A percentile compares a stretch with the other conserved stretches of the same genome.
These are phyloP conservation scores for Dianthus caryophyllus DNA, from an alignment of 148 eudicot species.

Conservation along the genomic window DNA sequence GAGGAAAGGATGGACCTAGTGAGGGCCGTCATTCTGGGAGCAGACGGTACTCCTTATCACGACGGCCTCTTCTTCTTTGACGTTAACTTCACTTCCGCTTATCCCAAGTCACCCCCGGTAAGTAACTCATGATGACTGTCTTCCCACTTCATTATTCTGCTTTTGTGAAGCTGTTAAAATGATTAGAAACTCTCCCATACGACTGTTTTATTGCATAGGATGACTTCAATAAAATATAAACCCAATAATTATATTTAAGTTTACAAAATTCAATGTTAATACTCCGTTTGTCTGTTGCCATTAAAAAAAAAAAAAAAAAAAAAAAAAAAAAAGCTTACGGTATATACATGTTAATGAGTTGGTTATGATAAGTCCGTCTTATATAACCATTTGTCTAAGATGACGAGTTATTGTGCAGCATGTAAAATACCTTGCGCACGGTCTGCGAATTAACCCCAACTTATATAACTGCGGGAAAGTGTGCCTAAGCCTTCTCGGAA, in stretches of 20 bases:
- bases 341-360: no score
- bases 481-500: conserved; percentile 81
- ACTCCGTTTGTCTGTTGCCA: no score
- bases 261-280: no score
- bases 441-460: conserved; percentile 77
- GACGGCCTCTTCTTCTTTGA: conserved; percentile 94
- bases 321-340: no score
- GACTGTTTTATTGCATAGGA: no score
- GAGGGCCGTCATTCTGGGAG: conserved; percentile 81
- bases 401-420: conserved; percentile 31
- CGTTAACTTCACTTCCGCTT: conserved; percentile 44
- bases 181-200: no score
- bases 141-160: conserved; percentile 4
- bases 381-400: no score
- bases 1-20: conserved; percentile 82
- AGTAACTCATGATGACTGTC: conserved; percentile 19
- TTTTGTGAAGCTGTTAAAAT: no score
- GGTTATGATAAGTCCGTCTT: no score
- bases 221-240: no score
- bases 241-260: no score
- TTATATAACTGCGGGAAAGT: conserved; percentile 70
- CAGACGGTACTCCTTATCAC: conserved; percentile 89
- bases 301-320: no score
- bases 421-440: conserved; percentile 70
- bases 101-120: conserved; percentile 78